Evolutionary conservation across 179 eudicot species (phyloP).

Genomic region (Nepenthes alata): DNA sequence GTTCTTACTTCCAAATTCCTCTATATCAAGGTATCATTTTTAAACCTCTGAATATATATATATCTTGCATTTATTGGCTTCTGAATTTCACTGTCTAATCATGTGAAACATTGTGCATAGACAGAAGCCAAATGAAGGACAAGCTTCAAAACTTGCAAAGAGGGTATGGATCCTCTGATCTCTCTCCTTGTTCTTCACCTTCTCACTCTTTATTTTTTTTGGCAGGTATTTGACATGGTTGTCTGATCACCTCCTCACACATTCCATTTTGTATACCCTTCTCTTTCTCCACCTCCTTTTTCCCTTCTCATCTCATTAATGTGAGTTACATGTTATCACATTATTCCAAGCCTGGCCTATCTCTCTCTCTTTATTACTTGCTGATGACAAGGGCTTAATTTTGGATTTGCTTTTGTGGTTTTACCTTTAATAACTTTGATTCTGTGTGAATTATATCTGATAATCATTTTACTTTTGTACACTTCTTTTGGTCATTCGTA

Average conservation of each 20-base stretch:
- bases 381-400: too few species aligned
- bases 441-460: background rate
- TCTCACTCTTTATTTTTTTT: background rate
- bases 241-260: too few species aligned
- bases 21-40: constrained; percentile 42
- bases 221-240: background rate
- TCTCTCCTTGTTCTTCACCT: background rate
- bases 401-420: too few species aligned
- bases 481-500: constrained; percentile 2
- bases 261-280: too few species aligned
- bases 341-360: background rate
- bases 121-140: constrained; percentile 63
- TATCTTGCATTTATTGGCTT: constrained; percentile 4
- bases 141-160: constrained; percentile 88
- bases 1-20: constrained; percentile 61
- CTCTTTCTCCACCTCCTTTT: too few species aligned
- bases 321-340: background rate
- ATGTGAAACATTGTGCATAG: constrained; percentile 42
- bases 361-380: too few species aligned
- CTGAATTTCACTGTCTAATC: constrained; percentile 18
- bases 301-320: too few species aligned
- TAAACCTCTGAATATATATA: background rate
- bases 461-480: background rate
- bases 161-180: constrained; percentile 38
- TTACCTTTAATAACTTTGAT: too few species aligned